These are phyloP conservation scores for Symbiodinium natans DNA, from an alignment of 73 alveolate species.

Conservation along the genomic window DNA sequence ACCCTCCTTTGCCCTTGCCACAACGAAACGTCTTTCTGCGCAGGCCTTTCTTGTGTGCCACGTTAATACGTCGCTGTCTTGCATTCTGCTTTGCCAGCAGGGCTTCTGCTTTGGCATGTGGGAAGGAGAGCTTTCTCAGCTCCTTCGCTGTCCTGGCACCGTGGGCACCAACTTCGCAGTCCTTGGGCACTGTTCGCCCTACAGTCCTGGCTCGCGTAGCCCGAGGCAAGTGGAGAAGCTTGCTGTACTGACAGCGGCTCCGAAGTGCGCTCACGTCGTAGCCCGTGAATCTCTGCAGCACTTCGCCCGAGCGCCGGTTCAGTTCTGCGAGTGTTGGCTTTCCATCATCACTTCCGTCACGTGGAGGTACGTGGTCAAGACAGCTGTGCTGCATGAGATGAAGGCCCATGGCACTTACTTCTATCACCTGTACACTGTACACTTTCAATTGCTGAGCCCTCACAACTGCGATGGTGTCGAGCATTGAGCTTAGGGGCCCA, in stretches of 20 bases:
- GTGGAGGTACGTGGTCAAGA: background rate
- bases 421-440: background rate
- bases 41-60: background rate
- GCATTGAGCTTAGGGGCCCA: too few relatives aligned
- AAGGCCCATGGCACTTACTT: background rate
- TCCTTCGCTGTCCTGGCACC: background rate
- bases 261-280: background rate
- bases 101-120: background rate
- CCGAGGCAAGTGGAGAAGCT: background rate
- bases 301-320: background rate
- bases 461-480: too few relatives aligned
- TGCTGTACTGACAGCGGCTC: background rate
- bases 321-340: background rate
- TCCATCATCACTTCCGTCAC: background rate
- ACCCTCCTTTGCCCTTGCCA: constrained; percentile 5
- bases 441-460: too few relatives aligned
- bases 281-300: background rate
- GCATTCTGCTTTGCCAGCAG: background rate
- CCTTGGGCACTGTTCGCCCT: background rate
- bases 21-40: background rate
- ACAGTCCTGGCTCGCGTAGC: background rate
- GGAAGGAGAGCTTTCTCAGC: background rate
- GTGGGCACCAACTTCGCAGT: background rate
- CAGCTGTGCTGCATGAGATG: background rate
- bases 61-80: background rate